These are phyloP conservation scores for Capronia coronata DNA, from an alignment of 2,329 filamentous ascomycete genomes.

Conservation along the genomic window DNA sequence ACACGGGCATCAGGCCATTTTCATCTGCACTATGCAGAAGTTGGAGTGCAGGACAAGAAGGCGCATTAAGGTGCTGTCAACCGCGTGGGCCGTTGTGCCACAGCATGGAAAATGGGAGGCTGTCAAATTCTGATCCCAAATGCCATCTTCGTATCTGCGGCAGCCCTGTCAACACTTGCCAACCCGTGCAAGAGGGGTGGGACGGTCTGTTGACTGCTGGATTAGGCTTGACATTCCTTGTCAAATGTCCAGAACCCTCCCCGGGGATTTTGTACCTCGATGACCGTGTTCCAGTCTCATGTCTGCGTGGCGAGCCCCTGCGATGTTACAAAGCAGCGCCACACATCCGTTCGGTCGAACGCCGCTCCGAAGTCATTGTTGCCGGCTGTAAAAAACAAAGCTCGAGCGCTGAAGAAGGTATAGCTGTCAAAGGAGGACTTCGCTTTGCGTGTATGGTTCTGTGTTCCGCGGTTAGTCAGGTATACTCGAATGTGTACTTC, in stretches of 20 bases:
- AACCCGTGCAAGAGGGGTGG: not conserved
- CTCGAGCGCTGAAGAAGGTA: too few species aligned
- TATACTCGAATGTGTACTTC: not conserved
- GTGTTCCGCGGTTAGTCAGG: not conserved
- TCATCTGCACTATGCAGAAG: slow-evolving; percentile 2
- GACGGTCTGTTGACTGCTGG: not conserved
- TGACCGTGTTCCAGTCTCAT: not conserved
- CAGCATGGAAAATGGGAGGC: not conserved
- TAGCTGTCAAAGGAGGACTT: too few species aligned
- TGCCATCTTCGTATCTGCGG: not conserved
- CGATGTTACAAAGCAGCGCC: not conserved
- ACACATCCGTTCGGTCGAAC: not conserved
- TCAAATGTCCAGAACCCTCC: too few species aligned
- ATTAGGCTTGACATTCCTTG: not conserved
- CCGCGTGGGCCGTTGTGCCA: not conserved
- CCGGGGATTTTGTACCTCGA: too few species aligned
- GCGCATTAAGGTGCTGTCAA: slow-evolving; percentile 1
- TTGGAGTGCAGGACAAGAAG: not conserved
- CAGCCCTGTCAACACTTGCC: not conserved
- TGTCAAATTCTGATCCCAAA: not conserved
- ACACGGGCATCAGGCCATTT: slow-evolving; percentile 1
- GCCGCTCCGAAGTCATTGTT: not conserved
- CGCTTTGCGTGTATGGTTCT: too few species aligned
- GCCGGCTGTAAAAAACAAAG: not conserved
- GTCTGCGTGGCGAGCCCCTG: not conserved